Base-by-base conservation (phyloP, 257 asterid genomes). In the Petrea volubilis region DNA sequence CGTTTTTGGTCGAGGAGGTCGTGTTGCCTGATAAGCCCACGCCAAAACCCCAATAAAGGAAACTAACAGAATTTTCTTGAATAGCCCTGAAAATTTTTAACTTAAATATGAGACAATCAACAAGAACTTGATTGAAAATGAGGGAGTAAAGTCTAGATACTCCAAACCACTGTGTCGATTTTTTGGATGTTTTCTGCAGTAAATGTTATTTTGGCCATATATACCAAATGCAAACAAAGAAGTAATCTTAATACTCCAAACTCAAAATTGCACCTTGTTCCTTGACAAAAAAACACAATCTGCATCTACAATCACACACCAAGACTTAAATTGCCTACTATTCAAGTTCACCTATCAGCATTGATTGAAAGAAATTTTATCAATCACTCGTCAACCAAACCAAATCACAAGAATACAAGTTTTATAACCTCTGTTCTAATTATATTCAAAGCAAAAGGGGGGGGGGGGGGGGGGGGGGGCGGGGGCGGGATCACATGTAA, bases 11-110 rank as follows among this genome's bases (percentile, higher is more conserved):
- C 83, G 79, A 79, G 92, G 90, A 61, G 96, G 93, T 11, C 21
- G 78, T 47, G 87, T 73, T 64, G 90, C 85, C 14, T 74, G 86
- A 74, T 89, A 92, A 43, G 80, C 93, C 87, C 87, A 92, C 0
- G 92, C 98, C 64, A 83, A 27, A 13, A 87, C 34, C n/a, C 90
- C 96, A 24, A 78, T 73, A 4, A 89, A 86, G 74, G 55, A 67
- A 28, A 89, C 83, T 28, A 80, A 27, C 15, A 85, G 55, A 34
- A 89, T 55, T 77, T 80, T 87, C 86, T 84, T 84, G 71, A 82
- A 58, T 23, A 87, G 34, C 66, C 90, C 96, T 89, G 87, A 76
- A 84, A 78, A 12, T 9, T 50, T 43, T n/a, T 5, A 28, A 7
- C 50, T 59, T 18, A 8, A 36, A 59, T 36, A 29, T 36, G 17